Evolutionary conservation across 129 eudicot genomes (phyloP).

Genomic region (Smallanthus sonchifolius): DNA sequence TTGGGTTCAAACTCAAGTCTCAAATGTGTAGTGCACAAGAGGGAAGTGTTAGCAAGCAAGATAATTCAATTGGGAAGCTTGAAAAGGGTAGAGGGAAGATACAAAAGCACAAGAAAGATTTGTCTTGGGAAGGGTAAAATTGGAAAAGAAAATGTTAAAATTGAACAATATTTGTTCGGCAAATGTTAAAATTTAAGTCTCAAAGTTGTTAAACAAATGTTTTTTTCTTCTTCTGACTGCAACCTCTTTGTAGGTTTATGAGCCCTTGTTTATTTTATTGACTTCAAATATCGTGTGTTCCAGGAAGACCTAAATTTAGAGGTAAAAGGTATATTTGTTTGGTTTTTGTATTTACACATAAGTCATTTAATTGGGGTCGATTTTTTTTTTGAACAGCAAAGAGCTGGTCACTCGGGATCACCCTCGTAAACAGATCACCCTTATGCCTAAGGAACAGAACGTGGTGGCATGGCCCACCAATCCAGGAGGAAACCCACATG

Average conservation of each 20-base stretch:
- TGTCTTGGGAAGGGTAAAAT: constrained; percentile 36
- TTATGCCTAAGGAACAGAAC: no score
- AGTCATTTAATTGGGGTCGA: background rate
- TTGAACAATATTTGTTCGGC: constrained; percentile 7
- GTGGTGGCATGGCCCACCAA: no score
- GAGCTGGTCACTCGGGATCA: no score
- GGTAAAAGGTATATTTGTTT: background rate
- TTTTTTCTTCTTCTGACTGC: background rate
- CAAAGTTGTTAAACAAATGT: constrained; percentile 18
- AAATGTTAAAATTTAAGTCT: background rate
- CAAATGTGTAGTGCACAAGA: constrained; percentile 98
- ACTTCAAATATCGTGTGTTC: constrained; percentile 19
- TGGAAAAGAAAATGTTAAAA: constrained; percentile 11
- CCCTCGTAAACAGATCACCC: no score
- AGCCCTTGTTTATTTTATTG: constrained; percentile 16
- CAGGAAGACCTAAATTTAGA: constrained; percentile 22
- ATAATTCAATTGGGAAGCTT: constrained; percentile 41
- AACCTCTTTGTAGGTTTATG: constrained; percentile 21
- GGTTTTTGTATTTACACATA: background rate
- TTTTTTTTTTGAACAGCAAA: no score
- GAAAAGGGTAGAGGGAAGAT: constrained; percentile 54
- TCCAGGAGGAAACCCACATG: no score
- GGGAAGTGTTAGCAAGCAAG: constrained; percentile 82
- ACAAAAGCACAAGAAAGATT: constrained; percentile 59
- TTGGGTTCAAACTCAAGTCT: constrained; percentile 77